A percentile compares a stretch with the other conserved stretches of the same genome.
phyloP scores from a whole-genome alignment of 1,284 basidiomycete genomes.

The Gomphus bonarii region DNA sequence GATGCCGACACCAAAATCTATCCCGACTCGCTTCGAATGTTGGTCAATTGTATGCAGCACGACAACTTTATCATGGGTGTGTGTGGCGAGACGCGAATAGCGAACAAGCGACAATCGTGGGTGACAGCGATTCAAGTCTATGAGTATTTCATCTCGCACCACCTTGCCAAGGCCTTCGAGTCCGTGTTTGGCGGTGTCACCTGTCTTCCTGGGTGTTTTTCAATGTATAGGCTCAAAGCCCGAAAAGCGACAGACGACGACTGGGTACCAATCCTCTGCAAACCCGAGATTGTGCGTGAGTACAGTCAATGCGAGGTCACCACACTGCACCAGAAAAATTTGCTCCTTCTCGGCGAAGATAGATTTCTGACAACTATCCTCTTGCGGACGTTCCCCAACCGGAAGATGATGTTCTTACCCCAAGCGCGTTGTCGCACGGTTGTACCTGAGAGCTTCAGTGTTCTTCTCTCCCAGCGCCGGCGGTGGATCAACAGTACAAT shows the following conservation, averaged over 20 bases:
- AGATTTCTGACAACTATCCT: slow-evolving; percentile 95
- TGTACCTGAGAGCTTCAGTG: slow-evolving; percentile 89
- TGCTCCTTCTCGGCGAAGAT: slow-evolving; percentile 95
- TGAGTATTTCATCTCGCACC: slow-evolving; percentile 99
- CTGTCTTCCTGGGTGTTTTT: slow-evolving; percentile 98
- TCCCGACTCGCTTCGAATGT: slow-evolving; percentile 73
- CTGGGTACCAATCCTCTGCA: slow-evolving; percentile 96
- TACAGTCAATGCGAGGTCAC: slow-evolving; percentile 92
- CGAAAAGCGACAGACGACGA: slow-evolving; percentile 81
- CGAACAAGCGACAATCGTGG: slow-evolving; percentile 97
- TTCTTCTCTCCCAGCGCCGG: slow-evolving; percentile 92
- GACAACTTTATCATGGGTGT: slow-evolving; percentile 99
- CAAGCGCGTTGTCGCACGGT: slow-evolving; percentile 93
- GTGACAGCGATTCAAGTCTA: slow-evolving; percentile 97
- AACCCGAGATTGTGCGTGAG: slow-evolving; percentile 95
- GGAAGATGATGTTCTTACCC: slow-evolving; percentile 99
- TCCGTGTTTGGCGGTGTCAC: slow-evolving; percentile 99
- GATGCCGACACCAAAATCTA: slow-evolving; percentile 96
- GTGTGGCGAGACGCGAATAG: slow-evolving; percentile 97
- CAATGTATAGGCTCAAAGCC: slow-evolving; percentile 98
- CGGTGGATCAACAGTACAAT: slow-evolving; percentile 99
- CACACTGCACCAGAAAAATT: slow-evolving; percentile 97
- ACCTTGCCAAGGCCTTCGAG: slow-evolving; percentile 97
- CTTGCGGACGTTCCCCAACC: slow-evolving; percentile 91
- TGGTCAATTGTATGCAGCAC: slow-evolving; percentile 97